Evolutionary conservation across 257 asterid species (phyloP), one percentile per base, ranked within the genome.

Genomic region (Agastache rugosa): DNA sequence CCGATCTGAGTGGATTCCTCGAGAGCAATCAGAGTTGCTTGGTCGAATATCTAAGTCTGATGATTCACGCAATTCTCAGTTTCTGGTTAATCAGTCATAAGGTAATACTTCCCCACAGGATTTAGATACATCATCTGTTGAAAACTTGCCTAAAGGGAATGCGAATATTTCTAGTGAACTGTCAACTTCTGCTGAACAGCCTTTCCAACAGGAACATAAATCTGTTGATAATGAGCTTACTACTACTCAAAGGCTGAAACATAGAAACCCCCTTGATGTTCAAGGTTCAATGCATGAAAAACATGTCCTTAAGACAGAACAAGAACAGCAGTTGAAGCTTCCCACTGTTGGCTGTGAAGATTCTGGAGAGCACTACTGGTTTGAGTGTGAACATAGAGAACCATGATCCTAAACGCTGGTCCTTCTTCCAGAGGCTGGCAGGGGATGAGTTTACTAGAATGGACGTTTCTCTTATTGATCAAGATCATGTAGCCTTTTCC

Each of bases 401-500:
- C 80, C 94, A 88, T 68, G 98, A 93, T 12, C 98, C 98, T 34
- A 81, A 91, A 73, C 92, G 75, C 75, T 93, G 98, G 98, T 93
- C 98, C 71, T 93, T 87, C 88, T 93, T 93, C 82, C 91, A 89
- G 83, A 88, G 90, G 76, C 83, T 91, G 85, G 96, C 93, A 42
- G 96, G 97, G 70, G 93, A 89, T 80, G 94, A 83, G 74, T 91
- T 93, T 86, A 63, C 87, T 16, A 84, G 88, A 81, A 93, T 80
- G 71, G 96, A 91, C 75, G 86, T 90, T 74, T 93, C 96, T 74
- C 91, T 92, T 78, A 92, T 93, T 37, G 98, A 91, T 80, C 97
- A 91, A 83, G 97, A 93, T 76, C 96, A 91, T 67, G 79, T 87
- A 58, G 83, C 84, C 16, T 85, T 79, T 77, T 75, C 97, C 8